Percentiles rank a stretch among this genome's conserved stretches.
phyloP scores from a whole-genome alignment of 106 monocot species.

The Dendrobium officinale region DNA sequence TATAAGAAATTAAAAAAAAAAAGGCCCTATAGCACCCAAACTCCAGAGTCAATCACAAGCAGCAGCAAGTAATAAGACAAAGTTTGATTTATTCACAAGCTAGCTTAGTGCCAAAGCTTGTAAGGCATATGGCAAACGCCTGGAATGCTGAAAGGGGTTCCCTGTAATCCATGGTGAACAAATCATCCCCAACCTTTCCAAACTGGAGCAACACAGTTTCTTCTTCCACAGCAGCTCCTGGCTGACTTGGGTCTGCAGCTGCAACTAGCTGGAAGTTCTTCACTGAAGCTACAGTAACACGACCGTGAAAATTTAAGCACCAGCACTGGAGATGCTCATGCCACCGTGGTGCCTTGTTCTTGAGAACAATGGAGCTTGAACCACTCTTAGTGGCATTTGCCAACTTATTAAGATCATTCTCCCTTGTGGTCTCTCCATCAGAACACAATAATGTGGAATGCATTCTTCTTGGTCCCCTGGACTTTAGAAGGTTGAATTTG shows the following conservation, averaged over 20 bases:
- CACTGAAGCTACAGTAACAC: slow-evolving; percentile 70
- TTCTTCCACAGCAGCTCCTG: slow-evolving; percentile 23
- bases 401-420: neutral
- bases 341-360: slow-evolving; percentile 72
- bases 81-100: slow-evolving; percentile 25
- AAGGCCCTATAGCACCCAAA: too few relatives aligned
- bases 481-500: slow-evolving; percentile 69
- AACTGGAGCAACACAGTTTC: slow-evolving; percentile 66
- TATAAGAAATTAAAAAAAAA: neutral
- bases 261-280: slow-evolving; percentile 78
- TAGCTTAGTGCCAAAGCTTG: slow-evolving; percentile 70
- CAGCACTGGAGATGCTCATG: slow-evolving; percentile 82
- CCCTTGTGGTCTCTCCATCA: neutral
- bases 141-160: slow-evolving; percentile 69
- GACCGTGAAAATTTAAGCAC: slow-evolving; percentile 78
- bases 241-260: slow-evolving; percentile 26
- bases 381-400: neutral
- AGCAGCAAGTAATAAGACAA: too few relatives aligned
- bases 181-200: slow-evolving; percentile 65
- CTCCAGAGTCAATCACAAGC: too few relatives aligned
- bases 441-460: slow-evolving; percentile 32
- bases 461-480: slow-evolving; percentile 75
- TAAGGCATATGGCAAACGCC: slow-evolving; percentile 74
- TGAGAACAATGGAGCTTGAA: slow-evolving; percentile 16
- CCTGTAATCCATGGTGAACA: slow-evolving; percentile 74